Evolutionary conservation across 331 rosid species (phyloP).

Genomic region (Quercus phellos): DNA sequence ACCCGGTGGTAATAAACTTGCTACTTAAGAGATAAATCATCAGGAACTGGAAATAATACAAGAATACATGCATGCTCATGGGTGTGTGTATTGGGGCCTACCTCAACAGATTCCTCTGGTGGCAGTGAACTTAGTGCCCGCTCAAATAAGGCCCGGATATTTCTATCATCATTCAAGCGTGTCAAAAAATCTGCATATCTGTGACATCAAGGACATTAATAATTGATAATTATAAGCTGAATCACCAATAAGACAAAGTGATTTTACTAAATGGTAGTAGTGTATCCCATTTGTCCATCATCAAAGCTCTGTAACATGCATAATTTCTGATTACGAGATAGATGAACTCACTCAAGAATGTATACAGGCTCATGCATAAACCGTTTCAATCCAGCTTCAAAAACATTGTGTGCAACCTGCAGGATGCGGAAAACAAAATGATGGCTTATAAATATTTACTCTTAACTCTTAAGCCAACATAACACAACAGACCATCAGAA

Average conservation of each 20-base stretch:
- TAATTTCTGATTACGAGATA: conserved; percentile 5
- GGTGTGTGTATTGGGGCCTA: conserved; percentile 13
- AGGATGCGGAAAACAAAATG: neutral
- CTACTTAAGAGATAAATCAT: neutral
- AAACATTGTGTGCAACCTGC: conserved; percentile 96
- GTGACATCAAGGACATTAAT: conserved; percentile 27
- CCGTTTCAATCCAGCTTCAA: conserved; percentile 85
- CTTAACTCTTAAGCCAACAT: neutral
- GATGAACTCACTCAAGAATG: conserved; percentile 89
- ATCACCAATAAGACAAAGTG: neutral
- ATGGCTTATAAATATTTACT: neutral
- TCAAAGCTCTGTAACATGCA: neutral
- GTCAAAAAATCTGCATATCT: conserved; percentile 95
- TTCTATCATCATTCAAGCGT: conserved; percentile 87
- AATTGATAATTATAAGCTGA: neutral
- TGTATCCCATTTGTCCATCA: conserved; percentile 1
- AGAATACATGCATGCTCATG: neutral
- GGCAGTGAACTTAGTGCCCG: conserved; percentile 83
- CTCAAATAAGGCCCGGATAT: conserved; percentile 91
- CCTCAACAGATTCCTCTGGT: conserved; percentile 80
- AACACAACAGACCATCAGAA: neutral
- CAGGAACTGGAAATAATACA: neutral
- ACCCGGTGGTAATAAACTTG: neutral
- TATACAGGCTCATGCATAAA: conserved; percentile 89
- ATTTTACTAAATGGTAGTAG: neutral